Conservation (phyloP, 2,329 filamentous ascomycete genomes). For the Orbilia ellipsospora region DNA sequence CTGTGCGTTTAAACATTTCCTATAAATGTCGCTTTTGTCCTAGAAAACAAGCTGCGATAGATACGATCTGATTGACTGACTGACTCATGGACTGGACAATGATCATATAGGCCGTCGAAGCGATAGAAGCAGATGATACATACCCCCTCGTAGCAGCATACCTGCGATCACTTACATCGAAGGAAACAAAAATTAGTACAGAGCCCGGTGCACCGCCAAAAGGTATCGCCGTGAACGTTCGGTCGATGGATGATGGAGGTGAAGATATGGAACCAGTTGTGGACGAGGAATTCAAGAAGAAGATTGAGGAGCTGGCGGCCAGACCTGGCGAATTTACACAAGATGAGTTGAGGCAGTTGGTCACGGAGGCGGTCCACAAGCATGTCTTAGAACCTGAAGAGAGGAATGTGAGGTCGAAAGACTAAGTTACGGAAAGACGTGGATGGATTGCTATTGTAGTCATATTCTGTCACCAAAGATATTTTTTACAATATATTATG, state of each 20-base stretch:
- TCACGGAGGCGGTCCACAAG: constrained; percentile 81
- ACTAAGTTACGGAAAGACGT: constrained; percentile 57
- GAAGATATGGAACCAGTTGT: constrained; percentile 71
- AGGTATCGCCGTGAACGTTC: constrained; percentile 80
- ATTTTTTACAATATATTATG: neutral
- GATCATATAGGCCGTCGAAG: constrained; percentile 67
- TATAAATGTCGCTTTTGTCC: neutral
- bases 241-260: constrained; percentile 74
- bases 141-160: constrained; percentile 80
- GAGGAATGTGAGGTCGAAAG: constrained; percentile 73
- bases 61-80: constrained; percentile 1
- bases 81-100: neutral
- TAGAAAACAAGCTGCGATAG: neutral
- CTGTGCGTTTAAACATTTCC: constrained; percentile 67
- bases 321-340: constrained; percentile 86
- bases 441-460: constrained; percentile 5
- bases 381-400: constrained; percentile 69
- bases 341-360: constrained; percentile 77
- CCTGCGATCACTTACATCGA: constrained; percentile 64
- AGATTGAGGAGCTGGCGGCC: constrained; percentile 88
- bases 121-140: constrained; percentile 81
- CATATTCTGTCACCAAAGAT: neutral
- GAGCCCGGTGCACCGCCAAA: constrained; percentile 70
- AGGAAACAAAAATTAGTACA: constrained; percentile 60
- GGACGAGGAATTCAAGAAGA: constrained; percentile 83